A percentile compares a stretch with the other conserved stretches of the same genome.
phyloP scores from a whole-genome alignment of 2,329 filamentous ascomycete genomes.

The Elsinoe perseae region DNA sequence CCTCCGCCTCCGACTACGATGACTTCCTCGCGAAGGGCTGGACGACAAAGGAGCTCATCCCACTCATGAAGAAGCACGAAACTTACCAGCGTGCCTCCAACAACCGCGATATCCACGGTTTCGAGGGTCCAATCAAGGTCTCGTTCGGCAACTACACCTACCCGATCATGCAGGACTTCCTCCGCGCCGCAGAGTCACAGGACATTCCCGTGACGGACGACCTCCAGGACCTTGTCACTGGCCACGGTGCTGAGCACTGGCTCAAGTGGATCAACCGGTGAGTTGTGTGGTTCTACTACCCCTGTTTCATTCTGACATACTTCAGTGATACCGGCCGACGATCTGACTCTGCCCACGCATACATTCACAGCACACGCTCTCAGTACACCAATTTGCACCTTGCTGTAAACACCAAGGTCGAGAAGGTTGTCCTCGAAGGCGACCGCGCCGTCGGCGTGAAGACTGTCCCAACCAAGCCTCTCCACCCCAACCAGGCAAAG shows the following conservation, averaged over 20 bases:
- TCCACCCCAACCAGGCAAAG: slow-evolving; percentile 47
- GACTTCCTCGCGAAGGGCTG: slow-evolving; percentile 75
- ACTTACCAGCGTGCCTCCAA: slow-evolving; percentile 57
- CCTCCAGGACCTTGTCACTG: slow-evolving; percentile 46
- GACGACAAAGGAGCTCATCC: slow-evolving; percentile 66
- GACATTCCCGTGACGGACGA: slow-evolving; percentile 70
- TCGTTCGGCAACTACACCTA: slow-evolving; percentile 77
- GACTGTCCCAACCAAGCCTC: slow-evolving; percentile 62
- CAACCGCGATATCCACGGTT: slow-evolving; percentile 61
- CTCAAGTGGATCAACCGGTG: slow-evolving; percentile 73
- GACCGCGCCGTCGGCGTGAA: slow-evolving; percentile 64
- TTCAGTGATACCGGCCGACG: slow-evolving; percentile 54
- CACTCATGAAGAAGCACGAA: slow-evolving; percentile 73
- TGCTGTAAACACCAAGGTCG: slow-evolving; percentile 67
- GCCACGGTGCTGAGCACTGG: slow-evolving; percentile 69
- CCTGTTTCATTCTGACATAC: background rate
- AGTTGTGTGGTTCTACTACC: background rate
- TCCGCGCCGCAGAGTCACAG: slow-evolving; percentile 63
- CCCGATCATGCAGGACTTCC: slow-evolving; percentile 73
- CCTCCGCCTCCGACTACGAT: slow-evolving; percentile 65
- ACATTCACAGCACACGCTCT: slow-evolving; percentile 67
- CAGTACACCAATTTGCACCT: slow-evolving; percentile 64
- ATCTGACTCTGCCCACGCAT: slow-evolving; percentile 69
- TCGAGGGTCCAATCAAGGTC: slow-evolving; percentile 73
- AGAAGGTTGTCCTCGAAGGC: slow-evolving; percentile 67